Evolutionary conservation across 495 filamentous ascomycete genomes (phyloP).

Genomic region (Pseudotulostoma volvatum): DNA sequence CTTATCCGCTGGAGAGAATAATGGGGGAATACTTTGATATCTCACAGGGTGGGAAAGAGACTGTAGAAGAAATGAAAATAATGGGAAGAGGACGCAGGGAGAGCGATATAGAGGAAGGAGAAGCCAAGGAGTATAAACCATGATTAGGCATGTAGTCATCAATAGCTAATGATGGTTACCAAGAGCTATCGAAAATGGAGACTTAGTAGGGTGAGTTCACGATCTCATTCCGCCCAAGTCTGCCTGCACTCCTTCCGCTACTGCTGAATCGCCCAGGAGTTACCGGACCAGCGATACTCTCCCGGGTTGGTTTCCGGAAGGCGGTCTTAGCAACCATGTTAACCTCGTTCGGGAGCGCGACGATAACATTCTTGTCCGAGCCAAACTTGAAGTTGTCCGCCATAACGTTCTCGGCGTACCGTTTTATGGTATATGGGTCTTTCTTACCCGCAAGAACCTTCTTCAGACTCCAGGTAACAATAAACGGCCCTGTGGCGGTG

Average conservation of each 20-base stretch:
- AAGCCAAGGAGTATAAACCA: no score
- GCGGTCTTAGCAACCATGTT: conserved; percentile 83
- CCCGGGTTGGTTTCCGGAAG: conserved; percentile 75
- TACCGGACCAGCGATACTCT: conserved; percentile 64
- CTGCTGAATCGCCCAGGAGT: conserved; percentile 34
- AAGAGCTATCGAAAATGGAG: no score
- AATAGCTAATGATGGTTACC: no score
- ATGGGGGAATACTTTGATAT: no score
- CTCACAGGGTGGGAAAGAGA: no score
- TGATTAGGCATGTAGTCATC: no score
- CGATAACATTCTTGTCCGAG: conserved; percentile 92
- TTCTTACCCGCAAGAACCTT: conserved; percentile 64
- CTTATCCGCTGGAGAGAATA: no score
- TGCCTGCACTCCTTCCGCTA: conserved; percentile 34
- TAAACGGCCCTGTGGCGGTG: conserved; percentile 93
- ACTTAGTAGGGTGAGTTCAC: conserved; percentile 77
- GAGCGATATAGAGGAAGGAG: no score
- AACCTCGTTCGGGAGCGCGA: conserved; percentile 90
- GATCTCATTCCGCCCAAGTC: conserved; percentile 55
- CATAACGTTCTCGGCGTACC: conserved; percentile 86
- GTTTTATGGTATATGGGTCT: conserved; percentile 89
- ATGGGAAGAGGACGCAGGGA: no score
- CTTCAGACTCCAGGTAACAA: conserved; percentile 90
- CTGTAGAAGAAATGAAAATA: no score
- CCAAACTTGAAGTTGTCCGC: conserved; percentile 99